A percentile compares a stretch with the other conserved stretches of the same genome.
Evolutionary conservation across 2,329 filamentous ascomycete genomes (phyloP).

Genomic region (Paraphoma chrysanthemicola): DNA sequence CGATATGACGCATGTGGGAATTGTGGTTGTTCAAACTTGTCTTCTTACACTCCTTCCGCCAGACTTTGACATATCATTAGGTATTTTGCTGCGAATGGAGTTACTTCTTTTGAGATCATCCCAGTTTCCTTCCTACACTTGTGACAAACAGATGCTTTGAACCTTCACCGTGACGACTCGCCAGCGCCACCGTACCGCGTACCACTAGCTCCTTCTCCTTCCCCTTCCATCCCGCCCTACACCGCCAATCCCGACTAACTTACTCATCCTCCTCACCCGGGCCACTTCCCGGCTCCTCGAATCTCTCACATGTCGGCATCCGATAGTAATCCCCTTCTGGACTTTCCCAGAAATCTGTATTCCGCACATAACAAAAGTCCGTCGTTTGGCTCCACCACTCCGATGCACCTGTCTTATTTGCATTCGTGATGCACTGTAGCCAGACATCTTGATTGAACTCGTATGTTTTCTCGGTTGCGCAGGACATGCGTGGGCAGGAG

Average conservation of each 20-base stretch:
- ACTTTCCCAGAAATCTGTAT: conserved; percentile 35
- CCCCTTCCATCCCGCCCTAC: no score
- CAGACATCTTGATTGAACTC: conserved; percentile 33
- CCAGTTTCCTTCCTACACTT: no score
- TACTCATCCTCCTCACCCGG: not conserved
- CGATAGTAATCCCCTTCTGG: conserved; percentile 31
- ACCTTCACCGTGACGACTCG: no score
- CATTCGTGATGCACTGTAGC: conserved; percentile 30
- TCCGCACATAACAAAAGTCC: conserved; percentile 39
- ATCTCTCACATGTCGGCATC: conserved; percentile 26
- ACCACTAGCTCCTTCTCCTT: no score
- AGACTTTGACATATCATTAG: no score
- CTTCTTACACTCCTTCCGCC: no score
- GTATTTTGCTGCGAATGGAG: no score
- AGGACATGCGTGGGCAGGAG: conserved; percentile 21
- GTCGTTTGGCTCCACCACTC: conserved; percentile 36
- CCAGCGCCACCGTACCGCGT: no score
- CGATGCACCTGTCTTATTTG: conserved; percentile 7
- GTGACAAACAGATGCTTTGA: no score
- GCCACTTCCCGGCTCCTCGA: not conserved
- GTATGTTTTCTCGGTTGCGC: conserved; percentile 20
- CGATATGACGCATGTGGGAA: no score
- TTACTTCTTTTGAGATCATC: no score
- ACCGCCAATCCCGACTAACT: not conserved
- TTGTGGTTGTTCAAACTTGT: no score